Percentiles rank a stretch among this genome's conserved stretches.
These are phyloP conservation scores for Vigna unguiculata DNA, from an alignment of 306 rosid genomes.

Conservation along the genomic window DNA sequence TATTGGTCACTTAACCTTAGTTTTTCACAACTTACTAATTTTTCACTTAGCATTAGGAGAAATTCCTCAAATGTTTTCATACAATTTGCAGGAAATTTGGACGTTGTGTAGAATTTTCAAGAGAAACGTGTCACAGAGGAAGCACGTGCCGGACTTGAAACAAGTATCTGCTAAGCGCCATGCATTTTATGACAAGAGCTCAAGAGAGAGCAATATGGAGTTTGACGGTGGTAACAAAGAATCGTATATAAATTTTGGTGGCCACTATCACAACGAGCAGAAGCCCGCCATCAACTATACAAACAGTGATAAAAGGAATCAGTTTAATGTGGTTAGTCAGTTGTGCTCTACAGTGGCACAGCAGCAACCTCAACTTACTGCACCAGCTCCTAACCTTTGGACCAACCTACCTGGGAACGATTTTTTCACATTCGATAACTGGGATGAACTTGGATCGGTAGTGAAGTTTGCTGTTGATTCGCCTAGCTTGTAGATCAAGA, in stretches of 20 bases:
- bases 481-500: conserved; percentile 33
- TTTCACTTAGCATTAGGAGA: not conserved
- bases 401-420: conserved; percentile 39
- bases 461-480: conserved; percentile 70
- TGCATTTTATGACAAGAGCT: conserved; percentile 30
- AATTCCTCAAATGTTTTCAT: not conserved
- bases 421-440: conserved; percentile 49
- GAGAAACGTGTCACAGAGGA: conserved; percentile 63
- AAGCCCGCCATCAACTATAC: conserved; percentile 45
- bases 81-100: conserved; percentile 84
- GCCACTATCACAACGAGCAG: conserved; percentile 43
- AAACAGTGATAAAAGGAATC: conserved; percentile 35
- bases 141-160: conserved; percentile 61
- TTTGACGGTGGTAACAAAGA: conserved; percentile 47
- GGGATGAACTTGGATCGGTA: conserved; percentile 90
- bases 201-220: conserved; percentile 41
- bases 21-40: not conserved
- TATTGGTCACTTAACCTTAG: not conserved
- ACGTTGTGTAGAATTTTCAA: conserved; percentile 88
- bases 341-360: conserved; percentile 42
- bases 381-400: conserved; percentile 55
- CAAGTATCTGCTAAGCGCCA: conserved; percentile 49
- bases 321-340: conserved; percentile 36
- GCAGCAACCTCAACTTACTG: conserved; percentile 42
- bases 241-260: conserved; percentile 62